Percentiles rank a stretch among this genome's conserved stretches.
Conservation (phyloP, 2,329 filamentous ascomycete species). For the Chaetothyriales sp. region DNA sequence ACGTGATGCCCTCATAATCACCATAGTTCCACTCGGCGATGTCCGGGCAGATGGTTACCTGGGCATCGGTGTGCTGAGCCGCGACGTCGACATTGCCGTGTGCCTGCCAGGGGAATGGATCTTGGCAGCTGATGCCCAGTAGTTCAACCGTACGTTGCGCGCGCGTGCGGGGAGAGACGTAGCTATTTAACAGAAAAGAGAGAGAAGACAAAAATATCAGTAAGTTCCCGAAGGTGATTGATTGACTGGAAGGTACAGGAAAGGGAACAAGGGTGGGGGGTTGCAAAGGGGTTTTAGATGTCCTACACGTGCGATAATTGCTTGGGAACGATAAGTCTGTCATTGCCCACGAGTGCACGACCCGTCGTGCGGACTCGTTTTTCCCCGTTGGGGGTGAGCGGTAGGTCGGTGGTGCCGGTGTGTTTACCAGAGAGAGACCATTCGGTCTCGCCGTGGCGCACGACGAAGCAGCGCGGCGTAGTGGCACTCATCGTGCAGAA, state of each 20-base stretch:
- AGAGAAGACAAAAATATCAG: not conserved
- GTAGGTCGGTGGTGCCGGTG: constrained; percentile 75
- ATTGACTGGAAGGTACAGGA: constrained; percentile 3
- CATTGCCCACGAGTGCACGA: constrained; percentile 66
- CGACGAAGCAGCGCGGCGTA: constrained; percentile 63
- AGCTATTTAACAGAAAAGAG: constrained; percentile 32
- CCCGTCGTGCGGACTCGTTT: constrained; percentile 64
- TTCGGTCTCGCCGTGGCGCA: constrained; percentile 88
- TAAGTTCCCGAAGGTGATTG: not conserved
- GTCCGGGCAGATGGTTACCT: constrained; percentile 54
- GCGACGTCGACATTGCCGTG: constrained; percentile 27
- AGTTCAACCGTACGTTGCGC: constrained; percentile 86
- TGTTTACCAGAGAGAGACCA: constrained; percentile 82
- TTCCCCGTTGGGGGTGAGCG: constrained; percentile 69
- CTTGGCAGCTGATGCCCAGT: constrained; percentile 57
- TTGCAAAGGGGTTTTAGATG: constrained; percentile 25
- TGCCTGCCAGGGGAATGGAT: constrained; percentile 55
- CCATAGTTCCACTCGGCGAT: constrained; percentile 83
- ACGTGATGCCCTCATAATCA: constrained; percentile 71
- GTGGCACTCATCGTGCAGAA: constrained; percentile 11
- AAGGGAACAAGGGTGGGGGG: not conserved
- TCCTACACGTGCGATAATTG: constrained; percentile 67
- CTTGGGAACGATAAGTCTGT: constrained; percentile 69
- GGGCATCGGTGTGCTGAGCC: constrained; percentile 41
- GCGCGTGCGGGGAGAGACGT: constrained; percentile 73